These are phyloP conservation scores for Colletotrichum sp. DNA, from an alignment of 2,329 filamentous ascomycete genomes.

Conservation along the genomic window DNA sequence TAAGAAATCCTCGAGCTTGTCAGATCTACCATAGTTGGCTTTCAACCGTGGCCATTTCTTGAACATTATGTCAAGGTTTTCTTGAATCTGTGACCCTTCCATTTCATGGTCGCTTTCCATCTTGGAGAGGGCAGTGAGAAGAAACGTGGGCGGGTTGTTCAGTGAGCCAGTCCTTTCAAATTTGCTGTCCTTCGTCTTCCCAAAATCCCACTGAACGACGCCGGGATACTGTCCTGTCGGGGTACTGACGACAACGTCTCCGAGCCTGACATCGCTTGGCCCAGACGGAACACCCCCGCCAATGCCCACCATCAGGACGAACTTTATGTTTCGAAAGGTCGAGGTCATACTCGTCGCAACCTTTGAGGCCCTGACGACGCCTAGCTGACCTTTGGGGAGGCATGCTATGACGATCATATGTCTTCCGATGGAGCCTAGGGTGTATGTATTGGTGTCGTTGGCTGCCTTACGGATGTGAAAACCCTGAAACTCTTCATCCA, in stretches of 20 bases:
- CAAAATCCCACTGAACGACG: constrained; percentile 21
- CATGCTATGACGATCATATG: constrained; percentile 33
- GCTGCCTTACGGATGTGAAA: background rate
- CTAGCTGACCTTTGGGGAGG: constrained; percentile 23
- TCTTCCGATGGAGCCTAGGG: constrained; percentile 24
- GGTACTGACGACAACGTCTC: constrained; percentile 22
- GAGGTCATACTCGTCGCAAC: background rate
- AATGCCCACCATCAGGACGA: constrained; percentile 28
- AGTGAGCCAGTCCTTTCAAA: background rate
- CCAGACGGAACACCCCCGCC: constrained; percentile 23
- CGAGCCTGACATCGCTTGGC: constrained; percentile 20
- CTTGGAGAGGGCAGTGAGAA: background rate
- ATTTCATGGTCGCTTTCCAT: constrained; percentile 4
- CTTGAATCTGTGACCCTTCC: constrained; percentile 2
- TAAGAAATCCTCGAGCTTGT: constrained; percentile 1
- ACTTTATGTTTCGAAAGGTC: background rate
- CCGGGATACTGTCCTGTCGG: background rate
- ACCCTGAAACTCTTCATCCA: constrained; percentile 26
- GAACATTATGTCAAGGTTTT: constrained; percentile 5
- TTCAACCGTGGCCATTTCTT: background rate
- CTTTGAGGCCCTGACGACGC: constrained; percentile 12
- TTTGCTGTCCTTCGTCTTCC: background rate
- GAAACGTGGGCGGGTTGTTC: background rate
- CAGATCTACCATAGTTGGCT: constrained; percentile 1
- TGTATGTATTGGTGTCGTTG: constrained; percentile 30